A percentile compares a stretch with the other conserved stretches of the same genome.
These are phyloP conservation scores for Penicillium robsamsonii DNA, from an alignment of 495 filamentous ascomycete species.

Conservation along the genomic window DNA sequence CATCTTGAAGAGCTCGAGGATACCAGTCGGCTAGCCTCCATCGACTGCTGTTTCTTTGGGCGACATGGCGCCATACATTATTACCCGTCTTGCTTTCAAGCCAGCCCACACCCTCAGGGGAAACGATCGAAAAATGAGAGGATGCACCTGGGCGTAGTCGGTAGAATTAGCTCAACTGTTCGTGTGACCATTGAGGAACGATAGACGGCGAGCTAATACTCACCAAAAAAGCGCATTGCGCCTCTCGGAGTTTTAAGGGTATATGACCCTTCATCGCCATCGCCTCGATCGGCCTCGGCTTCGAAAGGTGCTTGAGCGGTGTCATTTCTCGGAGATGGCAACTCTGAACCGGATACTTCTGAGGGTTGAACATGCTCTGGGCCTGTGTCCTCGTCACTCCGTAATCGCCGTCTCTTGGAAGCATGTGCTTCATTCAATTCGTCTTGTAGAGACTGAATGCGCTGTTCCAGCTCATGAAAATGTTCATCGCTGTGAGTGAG, in stretches of 20 bases:
- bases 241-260: conserved; percentile 8
- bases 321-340: not conserved
- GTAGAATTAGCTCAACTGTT: not conserved
- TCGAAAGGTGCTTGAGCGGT: not conserved
- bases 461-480: conserved; percentile 9
- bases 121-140: conserved; percentile 11
- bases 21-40: conserved; percentile 17
- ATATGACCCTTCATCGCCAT: conserved; percentile 9
- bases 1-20: conserved; percentile 16
- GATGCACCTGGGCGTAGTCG: conserved; percentile 11
- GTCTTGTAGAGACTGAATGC: conserved; percentile 5
- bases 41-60: not conserved
- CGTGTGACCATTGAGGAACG: conserved; percentile 5
- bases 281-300: conserved; percentile 2
- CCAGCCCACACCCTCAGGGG: conserved; percentile 3
- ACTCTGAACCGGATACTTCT: not conserved
- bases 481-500: not conserved
- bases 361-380: not conserved
- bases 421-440: conserved; percentile 2
- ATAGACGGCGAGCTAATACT: not conserved
- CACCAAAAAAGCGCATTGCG: conserved; percentile 23
- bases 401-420: not conserved
- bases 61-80: not conserved
- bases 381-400: not conserved
- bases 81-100: not conserved